A percentile compares a stretch with the other conserved stretches of the same genome.
Evolutionary conservation across 305 asterid genomes (phyloP).

Genomic region (Solanum hybrid): DNA sequence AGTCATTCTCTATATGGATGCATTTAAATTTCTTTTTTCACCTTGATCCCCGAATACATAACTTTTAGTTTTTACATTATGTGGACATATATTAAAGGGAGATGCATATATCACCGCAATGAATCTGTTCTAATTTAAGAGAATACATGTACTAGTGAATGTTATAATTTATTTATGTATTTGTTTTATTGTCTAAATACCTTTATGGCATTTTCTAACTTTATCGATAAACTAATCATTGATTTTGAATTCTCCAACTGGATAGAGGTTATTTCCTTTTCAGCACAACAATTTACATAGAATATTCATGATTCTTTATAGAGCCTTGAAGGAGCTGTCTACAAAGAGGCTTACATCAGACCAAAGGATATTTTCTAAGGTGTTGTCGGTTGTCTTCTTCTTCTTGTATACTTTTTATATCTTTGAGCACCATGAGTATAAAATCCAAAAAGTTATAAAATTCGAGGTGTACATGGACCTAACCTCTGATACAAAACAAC

Average conservation of each 20-base stretch:
- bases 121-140: not conserved
- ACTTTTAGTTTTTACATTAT: not conserved
- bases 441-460: too few relatives aligned
- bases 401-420: not conserved
- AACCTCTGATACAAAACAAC: too few relatives aligned
- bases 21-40: not conserved
- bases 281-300: slow-evolving; percentile 84
- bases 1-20: not conserved
- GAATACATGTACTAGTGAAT: not conserved
- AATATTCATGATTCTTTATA: slow-evolving; percentile 77
- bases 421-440: not conserved
- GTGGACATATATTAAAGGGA: not conserved
- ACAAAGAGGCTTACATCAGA: slow-evolving; percentile 77
- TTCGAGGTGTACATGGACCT: too few relatives aligned
- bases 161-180: not conserved
- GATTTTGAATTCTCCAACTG: slow-evolving; percentile 35
- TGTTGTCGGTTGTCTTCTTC: slow-evolving; percentile 6
- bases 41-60: not conserved
- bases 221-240: not conserved
- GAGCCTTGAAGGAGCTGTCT: slow-evolving; percentile 82
- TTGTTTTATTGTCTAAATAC: not conserved
- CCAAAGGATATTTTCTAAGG: slow-evolving; percentile 75
- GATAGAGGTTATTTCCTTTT: slow-evolving; percentile 76
- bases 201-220: not conserved
- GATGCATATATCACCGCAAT: not conserved